Base-by-base conservation (phyloP, 129 eudicot species). In the Heracleum sosnowskyi region DNA sequence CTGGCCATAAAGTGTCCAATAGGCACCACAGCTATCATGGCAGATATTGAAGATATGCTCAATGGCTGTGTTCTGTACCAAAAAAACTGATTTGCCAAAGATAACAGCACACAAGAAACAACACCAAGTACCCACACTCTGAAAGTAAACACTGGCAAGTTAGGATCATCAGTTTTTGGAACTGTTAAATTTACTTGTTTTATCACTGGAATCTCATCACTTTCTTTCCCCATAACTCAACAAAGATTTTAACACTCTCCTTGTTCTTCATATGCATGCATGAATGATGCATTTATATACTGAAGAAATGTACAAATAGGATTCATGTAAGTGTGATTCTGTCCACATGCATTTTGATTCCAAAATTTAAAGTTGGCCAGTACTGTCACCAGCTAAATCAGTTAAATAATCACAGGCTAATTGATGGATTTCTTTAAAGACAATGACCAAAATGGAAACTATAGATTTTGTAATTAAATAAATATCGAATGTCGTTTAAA, bases 1-100 rank as follows among this genome's bases (percentile, higher is more conserved):
- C 69, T 69, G 3, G 89, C 89, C 91, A 88, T 85, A 20, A 88
- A 64, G 16, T 76, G 84, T 10, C 90, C 90, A 20, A 87, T 49
- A 7, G 87, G 90, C 22, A 87, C 83, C 9, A 77, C 86, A 20
- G 84, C 86, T 16, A 87, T 84, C 87, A 84, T 87, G 22, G 84
- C 88, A 8, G 82, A 71, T 15, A 87, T 77, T 0, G 90, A 71
- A 33, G 73, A 44, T 7, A 87, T 73, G 11, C 60, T 4, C 12
- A 87, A 34, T 13, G 87, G 85, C 78, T 87, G 81, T 4, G 79
- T 74, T 41, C 90, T 62, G 77, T 78, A 83, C 83, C 83, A 78
- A 55, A 87, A 87, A 42, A 84, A 84, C 81, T 84, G 86, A 77
- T 84, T 84, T 55, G 79, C 78, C 34, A 80, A 44, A 1, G 86